Base-by-base conservation (phyloP, 768 basidiomycete species). In the Kwoniella dendrophila region DNA sequence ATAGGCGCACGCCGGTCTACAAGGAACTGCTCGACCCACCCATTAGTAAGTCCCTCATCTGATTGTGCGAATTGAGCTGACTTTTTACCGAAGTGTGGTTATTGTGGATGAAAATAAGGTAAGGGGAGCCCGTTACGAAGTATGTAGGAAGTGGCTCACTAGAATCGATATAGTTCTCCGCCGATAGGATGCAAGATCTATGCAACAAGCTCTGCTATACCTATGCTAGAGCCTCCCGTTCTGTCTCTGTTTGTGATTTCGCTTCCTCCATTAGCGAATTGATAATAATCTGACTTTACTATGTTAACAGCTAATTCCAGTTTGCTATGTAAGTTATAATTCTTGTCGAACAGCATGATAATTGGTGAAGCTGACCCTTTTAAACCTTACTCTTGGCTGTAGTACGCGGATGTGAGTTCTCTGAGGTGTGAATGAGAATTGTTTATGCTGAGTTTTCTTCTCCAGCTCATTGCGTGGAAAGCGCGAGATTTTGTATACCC, bases 1-100 rank as follows among this genome's bases (percentile, higher is more conserved):
- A 14, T 32, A 63, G 62, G 68, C 74, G 10, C 74, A 76, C 43
- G 68, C 74, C 29, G 77, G 77, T 47, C 58, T 76, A 10, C 72
- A 75, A 47, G 77, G 77, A 24, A 78, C 77, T 2, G 75, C 77
- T 7, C 45, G 69, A n/a, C 75, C 77, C 1, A 78, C 77, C 12
- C 76, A 78, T 48, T 74, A 75, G 68, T 72, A 29, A 54, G 71
- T 51, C 12, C 8, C 7, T 26, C 38, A n/a, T 6, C 12, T 14
- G 18, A 30, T 24, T 16, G 36, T 54, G 32, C 6, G 3, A 44
- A 22, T n/a, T n/a, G 45, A 16, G 33, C 32, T 24, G 27, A 45
- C 8, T 12, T 22, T n/a, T 26, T 24, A 12, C 2, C 38, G 18
- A 16, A 60, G 52, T 43, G 38, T 68, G 24, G 49, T 59, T 10